Conservation (phyloP, 2,329 filamentous ascomycete species). For the Stemphylium lycopersici region DNA sequence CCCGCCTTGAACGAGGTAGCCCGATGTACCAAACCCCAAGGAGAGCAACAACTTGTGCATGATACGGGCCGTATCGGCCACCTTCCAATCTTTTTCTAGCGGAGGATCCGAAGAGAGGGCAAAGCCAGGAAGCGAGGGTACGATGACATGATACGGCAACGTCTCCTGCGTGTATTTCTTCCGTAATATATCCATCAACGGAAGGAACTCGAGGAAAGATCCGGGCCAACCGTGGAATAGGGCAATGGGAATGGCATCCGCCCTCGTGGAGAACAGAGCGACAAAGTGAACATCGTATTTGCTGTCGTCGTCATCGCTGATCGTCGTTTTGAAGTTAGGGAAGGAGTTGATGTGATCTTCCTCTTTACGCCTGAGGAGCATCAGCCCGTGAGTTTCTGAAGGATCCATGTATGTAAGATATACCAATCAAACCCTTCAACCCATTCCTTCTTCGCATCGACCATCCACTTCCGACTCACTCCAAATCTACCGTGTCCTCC, state of each 20-base stretch:
- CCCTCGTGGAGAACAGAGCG: constrained; percentile 59
- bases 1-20: constrained; percentile 64
- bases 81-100: constrained; percentile 51
- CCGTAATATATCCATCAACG: constrained; percentile 55
- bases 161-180: constrained; percentile 57
- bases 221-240: constrained; percentile 64
- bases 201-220: constrained; percentile 62
- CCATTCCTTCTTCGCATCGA: constrained; percentile 39
- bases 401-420: neutral
- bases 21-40: constrained; percentile 57
- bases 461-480: constrained; percentile 40
- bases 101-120: constrained; percentile 58
- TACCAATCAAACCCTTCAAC: constrained; percentile 45
- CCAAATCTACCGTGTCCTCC: constrained; percentile 38
- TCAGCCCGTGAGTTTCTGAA: neutral
- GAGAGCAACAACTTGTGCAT: constrained; percentile 60
- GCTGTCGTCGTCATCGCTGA: constrained; percentile 50
- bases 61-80: constrained; percentile 51
- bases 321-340: constrained; percentile 56
- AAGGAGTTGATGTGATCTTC: constrained; percentile 56
- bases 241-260: constrained; percentile 58
- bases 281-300: constrained; percentile 59
- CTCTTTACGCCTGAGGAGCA: constrained; percentile 40
- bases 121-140: constrained; percentile 63
- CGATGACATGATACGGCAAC: constrained; percentile 64